Percentiles rank a stretch among this genome's conserved stretches.
Conservation (phyloP, 1,284 basidiomycete genomes). For the Cerrena zonata region DNA sequence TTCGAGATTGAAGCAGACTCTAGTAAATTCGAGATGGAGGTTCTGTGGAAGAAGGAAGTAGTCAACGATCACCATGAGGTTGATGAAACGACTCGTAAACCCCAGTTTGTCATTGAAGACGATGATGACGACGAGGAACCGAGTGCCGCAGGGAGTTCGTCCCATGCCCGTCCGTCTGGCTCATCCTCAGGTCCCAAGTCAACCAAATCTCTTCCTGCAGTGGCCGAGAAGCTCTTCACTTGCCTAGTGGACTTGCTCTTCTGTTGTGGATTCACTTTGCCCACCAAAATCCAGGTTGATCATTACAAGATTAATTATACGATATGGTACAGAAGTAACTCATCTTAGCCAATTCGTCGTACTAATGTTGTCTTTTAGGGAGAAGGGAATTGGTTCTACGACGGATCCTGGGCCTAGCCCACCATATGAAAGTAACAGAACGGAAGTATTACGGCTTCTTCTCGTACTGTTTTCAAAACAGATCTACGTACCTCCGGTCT, state of each 20-base stretch:
- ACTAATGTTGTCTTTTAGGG: constrained; percentile 45
- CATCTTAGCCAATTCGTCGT: not conserved
- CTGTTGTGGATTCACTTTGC: constrained; percentile 86
- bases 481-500: constrained; percentile 73
- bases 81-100: constrained; percentile 24
- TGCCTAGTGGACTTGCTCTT: constrained; percentile 81
- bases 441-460: constrained; percentile 80
- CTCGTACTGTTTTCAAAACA: constrained; percentile 82
- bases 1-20: constrained; percentile 78
- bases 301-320: constrained; percentile 83
- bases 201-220: constrained; percentile 57
- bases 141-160: constrained; percentile 11
- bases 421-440: constrained; percentile 74
- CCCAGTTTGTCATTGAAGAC: constrained; percentile 80
- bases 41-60: constrained; percentile 62
- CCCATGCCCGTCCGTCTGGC: constrained; percentile 15
- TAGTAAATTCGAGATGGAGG: constrained; percentile 61
- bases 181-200: constrained; percentile 25
- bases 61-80: constrained; percentile 29
- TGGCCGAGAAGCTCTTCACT: constrained; percentile 75
- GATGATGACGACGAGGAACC: constrained; percentile 58
- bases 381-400: constrained; percentile 84
- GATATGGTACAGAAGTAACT: constrained; percentile 58
- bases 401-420: constrained; percentile 62
- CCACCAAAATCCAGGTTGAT: constrained; percentile 70